Conservation (phyloP, 768 basidiomycete species). For the Phlebiopsis gigantea region DNA sequence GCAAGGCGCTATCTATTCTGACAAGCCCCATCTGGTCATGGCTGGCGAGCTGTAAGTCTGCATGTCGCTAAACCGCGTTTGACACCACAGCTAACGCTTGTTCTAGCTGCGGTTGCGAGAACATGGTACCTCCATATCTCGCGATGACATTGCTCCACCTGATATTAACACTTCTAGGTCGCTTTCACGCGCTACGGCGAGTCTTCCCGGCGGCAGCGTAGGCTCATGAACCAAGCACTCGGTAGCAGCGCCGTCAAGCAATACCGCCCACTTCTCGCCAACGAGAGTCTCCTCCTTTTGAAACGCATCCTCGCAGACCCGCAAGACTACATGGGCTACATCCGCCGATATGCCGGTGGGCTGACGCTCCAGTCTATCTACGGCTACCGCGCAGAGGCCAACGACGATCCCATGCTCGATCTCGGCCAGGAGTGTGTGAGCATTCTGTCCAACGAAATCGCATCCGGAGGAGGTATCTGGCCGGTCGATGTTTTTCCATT, state of each 20-base stretch:
- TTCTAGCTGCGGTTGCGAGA: constrained; percentile 53
- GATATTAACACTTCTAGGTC: constrained; percentile 15
- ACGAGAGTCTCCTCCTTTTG: constrained; percentile 54
- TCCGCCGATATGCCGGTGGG: constrained; percentile 42
- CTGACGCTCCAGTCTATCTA: constrained; percentile 58
- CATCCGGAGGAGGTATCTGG: constrained; percentile 38
- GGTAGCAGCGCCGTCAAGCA: constrained; percentile 43
- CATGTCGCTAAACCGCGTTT: background rate
- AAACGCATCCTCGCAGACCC: constrained; percentile 44
- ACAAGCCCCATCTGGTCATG: constrained; percentile 69
- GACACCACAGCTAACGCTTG: background rate
- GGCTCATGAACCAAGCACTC: constrained; percentile 61
- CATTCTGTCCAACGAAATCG: constrained; percentile 38
- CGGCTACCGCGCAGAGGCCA: constrained; percentile 43
- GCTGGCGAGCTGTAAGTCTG: constrained; percentile 57
- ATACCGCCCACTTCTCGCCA: constrained; percentile 54
- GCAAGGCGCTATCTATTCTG: constrained; percentile 67
- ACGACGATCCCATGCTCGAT: constrained; percentile 35
- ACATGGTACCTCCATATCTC: constrained; percentile 36
- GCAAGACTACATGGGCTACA: constrained; percentile 28
- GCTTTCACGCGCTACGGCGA: constrained; percentile 67
- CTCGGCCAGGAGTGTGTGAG: constrained; percentile 39
- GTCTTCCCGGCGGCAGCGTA: constrained; percentile 57
- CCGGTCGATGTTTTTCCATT: constrained; percentile 35
- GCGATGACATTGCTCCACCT: background rate